phyloP scores from a whole-genome alignment of 2,329 filamentous ascomycete genomes.

The Alternaria burnsii region DNA sequence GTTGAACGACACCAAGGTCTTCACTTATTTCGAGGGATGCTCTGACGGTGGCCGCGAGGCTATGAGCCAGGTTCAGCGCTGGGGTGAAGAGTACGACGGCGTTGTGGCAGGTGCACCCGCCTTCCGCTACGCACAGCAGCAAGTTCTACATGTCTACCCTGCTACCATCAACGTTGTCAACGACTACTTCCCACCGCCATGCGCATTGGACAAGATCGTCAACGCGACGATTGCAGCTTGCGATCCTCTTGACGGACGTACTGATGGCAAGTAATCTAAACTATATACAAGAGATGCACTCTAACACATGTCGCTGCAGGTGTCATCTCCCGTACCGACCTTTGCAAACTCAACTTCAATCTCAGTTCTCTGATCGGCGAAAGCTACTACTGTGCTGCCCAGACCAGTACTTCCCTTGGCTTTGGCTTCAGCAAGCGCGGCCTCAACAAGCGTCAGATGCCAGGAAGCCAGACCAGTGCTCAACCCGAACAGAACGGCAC shows the following conservation, averaged over 20 bases:
- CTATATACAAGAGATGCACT: background rate
- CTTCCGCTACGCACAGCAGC: constrained; percentile 57
- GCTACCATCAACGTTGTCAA: constrained; percentile 52
- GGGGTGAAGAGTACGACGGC: constrained; percentile 58
- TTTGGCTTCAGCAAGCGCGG: constrained; percentile 27
- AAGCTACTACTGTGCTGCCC: constrained; percentile 55
- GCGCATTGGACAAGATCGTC: constrained; percentile 61
- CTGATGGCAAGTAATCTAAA: constrained; percentile 52
- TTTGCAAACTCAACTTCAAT: constrained; percentile 59
- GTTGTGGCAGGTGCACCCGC: constrained; percentile 59
- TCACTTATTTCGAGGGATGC: constrained; percentile 64
- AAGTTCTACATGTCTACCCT: constrained; percentile 55
- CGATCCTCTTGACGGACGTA: constrained; percentile 63
- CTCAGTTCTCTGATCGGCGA: constrained; percentile 58
- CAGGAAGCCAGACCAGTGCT: constrained; percentile 14
- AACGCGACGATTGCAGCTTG: constrained; percentile 65
- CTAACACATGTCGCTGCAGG: background rate
- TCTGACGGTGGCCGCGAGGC: constrained; percentile 63
- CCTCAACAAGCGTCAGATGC: constrained; percentile 13
- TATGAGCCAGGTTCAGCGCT: constrained; percentile 62
- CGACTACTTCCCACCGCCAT: constrained; percentile 55
- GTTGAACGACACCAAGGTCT: constrained; percentile 38
- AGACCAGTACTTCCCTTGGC: constrained; percentile 25
- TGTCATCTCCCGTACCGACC: constrained; percentile 60
- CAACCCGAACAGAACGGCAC: constrained; percentile 46